Conservation (phyloP, 305 asterid genomes). For the Euphrasia arctica region DNA sequence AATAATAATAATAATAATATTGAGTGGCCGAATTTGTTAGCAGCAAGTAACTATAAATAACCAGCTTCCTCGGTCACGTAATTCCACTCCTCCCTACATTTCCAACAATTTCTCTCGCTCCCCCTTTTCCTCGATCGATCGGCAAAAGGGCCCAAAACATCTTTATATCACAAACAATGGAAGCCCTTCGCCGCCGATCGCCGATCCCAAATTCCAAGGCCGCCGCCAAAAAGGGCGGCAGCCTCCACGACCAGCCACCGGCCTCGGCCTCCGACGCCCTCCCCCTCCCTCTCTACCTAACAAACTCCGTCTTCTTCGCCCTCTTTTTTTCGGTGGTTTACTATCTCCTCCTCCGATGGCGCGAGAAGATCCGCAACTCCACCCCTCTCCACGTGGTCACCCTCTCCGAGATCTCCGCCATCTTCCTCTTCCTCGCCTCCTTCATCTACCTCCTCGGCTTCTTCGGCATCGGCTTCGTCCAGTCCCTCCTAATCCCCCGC, state of each 20-base stretch:
- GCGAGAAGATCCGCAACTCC: conserved; percentile 27
- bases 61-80: too few relatives aligned
- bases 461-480: conserved; percentile 21
- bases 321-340: conserved; percentile 47
- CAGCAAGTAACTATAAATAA: too few relatives aligned
- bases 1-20: too few relatives aligned
- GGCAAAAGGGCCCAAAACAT: background rate
- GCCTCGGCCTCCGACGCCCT: background rate
- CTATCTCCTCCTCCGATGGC: conserved; percentile 43
- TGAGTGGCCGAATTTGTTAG: too few relatives aligned
- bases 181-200: background rate
- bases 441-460: background rate
- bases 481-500: conserved; percentile 36
- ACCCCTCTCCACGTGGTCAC: conserved; percentile 4
- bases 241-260: too few relatives aligned
- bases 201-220: background rate
- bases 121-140: background rate
- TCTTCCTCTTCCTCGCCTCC: background rate
- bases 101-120: background rate
- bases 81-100: too few relatives aligned
- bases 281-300: conserved; percentile 23
- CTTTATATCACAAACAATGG: background rate
- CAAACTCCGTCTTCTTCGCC: conserved; percentile 36
- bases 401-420: background rate
- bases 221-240: too few relatives aligned